Evolutionary conservation across 306 rosid genomes (phyloP).

Genomic region (Quillaja saponaria): DNA sequence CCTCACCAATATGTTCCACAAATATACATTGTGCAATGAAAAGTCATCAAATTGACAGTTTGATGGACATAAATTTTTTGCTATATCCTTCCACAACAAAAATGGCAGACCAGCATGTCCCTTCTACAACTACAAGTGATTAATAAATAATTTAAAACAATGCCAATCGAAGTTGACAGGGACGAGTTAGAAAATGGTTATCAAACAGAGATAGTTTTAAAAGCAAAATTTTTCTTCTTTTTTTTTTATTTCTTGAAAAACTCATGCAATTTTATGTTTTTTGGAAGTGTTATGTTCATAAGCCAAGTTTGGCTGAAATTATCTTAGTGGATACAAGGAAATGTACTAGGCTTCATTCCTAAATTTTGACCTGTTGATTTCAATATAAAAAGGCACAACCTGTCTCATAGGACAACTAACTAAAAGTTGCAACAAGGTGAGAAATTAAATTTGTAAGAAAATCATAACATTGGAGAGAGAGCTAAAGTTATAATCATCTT

Average conservation of each 20-base stretch:
- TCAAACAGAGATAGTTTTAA: not conserved
- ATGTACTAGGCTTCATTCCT: not conserved
- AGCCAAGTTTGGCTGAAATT: not conserved
- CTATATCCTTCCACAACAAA: not conserved
- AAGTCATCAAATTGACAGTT: constrained; percentile 7
- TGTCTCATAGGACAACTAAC: not conserved
- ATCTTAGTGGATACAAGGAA: not conserved
- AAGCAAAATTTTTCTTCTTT: not conserved
- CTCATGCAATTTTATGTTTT: too few relatives aligned
- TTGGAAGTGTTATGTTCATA: not conserved
- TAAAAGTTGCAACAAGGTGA: not conserved
- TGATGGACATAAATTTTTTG: not conserved
- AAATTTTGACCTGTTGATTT: not conserved
- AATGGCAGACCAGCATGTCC: constrained; percentile 11
- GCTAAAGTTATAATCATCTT: constrained; percentile 35
- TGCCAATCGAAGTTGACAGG: not conserved
- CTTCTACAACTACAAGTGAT: constrained; percentile 10
- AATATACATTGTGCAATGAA: constrained; percentile 4
- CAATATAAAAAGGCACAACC: not conserved
- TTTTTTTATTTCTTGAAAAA: too few relatives aligned
- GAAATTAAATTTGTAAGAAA: not conserved
- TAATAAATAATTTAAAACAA: not conserved
- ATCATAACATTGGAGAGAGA: constrained; percentile 11
- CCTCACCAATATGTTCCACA: constrained; percentile 23
- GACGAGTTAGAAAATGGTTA: not conserved